These are phyloP conservation scores for Penicillium glabrum DNA, from an alignment of 2,329 filamentous ascomycete species.

Conservation along the genomic window DNA sequence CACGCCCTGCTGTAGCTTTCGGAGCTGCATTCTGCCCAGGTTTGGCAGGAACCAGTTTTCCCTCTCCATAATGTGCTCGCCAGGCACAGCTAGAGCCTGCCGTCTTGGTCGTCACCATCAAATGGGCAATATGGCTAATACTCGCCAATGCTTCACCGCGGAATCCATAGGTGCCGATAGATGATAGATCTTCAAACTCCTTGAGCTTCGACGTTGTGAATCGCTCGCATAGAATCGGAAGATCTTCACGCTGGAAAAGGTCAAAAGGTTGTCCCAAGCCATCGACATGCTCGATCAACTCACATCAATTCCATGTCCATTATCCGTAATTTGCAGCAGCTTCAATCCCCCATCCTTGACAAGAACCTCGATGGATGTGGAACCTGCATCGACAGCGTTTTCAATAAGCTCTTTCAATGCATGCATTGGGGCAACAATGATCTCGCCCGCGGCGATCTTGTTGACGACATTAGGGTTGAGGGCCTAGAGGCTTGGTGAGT, in stretches of 20 bases:
- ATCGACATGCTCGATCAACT: conserved; percentile 27
- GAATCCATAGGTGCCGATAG: conserved; percentile 96
- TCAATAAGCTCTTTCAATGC: conserved; percentile 96
- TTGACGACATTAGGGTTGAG: conserved; percentile 92
- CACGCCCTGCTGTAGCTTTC: conserved; percentile 81
- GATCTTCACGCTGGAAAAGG: conserved; percentile 71
- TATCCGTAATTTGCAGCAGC: conserved; percentile 93
- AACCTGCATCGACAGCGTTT: conserved; percentile 95
- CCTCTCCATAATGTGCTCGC: conserved; percentile 83
- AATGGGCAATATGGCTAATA: conserved; percentile 96
- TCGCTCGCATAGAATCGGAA: conserved; percentile 88
- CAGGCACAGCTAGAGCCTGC: conserved; percentile 84
- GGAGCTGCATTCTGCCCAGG: conserved; percentile 84
- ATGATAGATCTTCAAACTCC: conserved; percentile 84
- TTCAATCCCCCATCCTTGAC: conserved; percentile 96
- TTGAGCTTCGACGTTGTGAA: conserved; percentile 97
- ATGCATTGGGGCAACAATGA: conserved; percentile 95
- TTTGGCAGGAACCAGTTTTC: conserved; percentile 77
- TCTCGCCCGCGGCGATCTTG: conserved; percentile 97
- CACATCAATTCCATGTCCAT: conserved; percentile 92
- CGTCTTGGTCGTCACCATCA: conserved; percentile 92
- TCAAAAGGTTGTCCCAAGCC: neutral
- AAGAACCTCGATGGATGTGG: conserved; percentile 83
- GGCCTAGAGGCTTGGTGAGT: conserved; percentile 54
- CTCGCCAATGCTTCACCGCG: conserved; percentile 93